Conservation (phyloP, 192 early-diverging fungal species). For the Coemansia umbellata region DNA sequence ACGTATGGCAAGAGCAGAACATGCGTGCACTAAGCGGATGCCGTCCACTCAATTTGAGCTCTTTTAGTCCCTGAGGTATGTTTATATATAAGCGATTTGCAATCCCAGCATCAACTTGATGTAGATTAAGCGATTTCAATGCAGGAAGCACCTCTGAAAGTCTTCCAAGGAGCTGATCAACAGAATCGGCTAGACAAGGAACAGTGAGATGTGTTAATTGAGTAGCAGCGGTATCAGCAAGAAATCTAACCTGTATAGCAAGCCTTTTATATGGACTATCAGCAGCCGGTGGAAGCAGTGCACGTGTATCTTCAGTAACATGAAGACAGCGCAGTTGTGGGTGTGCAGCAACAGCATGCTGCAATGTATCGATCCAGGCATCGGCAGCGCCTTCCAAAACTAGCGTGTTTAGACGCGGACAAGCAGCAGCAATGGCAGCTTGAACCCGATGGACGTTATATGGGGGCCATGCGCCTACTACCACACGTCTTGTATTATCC, state of each 20-base stretch:
- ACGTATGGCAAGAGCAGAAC: conserved; percentile 7
- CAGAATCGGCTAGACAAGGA: conserved; percentile 36
- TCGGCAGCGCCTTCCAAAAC: conserved; percentile 36
- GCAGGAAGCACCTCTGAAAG: conserved; percentile 19
- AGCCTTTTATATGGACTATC: conserved; percentile 13
- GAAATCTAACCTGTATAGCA: conserved; percentile 8
- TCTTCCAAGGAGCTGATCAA: conserved; percentile 12
- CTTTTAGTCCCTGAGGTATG: conserved; percentile 7
- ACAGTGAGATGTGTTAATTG: conserved; percentile 36
- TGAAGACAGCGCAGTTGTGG: conserved; percentile 24
- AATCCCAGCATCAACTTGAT: conserved; percentile 32
- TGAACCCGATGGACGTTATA: conserved; percentile 42
- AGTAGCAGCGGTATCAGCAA: neutral
- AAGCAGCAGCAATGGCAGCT: conserved; percentile 8
- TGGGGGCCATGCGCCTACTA: conserved; percentile 38
- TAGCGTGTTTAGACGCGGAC: conserved; percentile 14
- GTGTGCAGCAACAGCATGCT: conserved; percentile 18
- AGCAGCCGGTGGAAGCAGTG: conserved; percentile 28
- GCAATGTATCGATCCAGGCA: conserved; percentile 30
- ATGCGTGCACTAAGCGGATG: conserved; percentile 37
- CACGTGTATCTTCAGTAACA: conserved; percentile 35
- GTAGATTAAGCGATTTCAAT: conserved; percentile 26
- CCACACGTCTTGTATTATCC: conserved; percentile 15
- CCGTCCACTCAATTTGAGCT: conserved; percentile 24
- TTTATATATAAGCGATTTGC: conserved; percentile 18